Evolutionary conservation across 441 rosid species (phyloP).

Genomic region (Populus trichocarpa): DNA sequence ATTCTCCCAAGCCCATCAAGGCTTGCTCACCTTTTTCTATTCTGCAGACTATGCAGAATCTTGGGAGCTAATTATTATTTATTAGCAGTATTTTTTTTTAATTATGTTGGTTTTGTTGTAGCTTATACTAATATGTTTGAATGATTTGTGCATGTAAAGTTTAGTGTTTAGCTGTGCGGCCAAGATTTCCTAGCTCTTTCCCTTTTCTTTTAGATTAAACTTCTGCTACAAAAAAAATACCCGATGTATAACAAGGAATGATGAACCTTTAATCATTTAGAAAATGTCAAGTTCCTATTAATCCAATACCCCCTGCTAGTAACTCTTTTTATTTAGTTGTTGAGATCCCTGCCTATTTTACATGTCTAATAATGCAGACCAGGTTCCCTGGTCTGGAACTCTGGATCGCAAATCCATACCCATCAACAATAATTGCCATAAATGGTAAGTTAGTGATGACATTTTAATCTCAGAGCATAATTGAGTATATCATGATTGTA

Average conservation of each 20-base stretch:
- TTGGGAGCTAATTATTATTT: not conserved
- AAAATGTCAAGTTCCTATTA: not conserved
- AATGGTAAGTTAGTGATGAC: not conserved
- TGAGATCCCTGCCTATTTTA: not conserved
- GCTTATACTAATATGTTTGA: conserved; percentile 1
- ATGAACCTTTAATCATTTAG: not conserved
- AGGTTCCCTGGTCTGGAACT: not conserved
- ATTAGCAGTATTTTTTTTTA: not conserved
- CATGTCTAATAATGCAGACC: not conserved
- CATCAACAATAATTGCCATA: not conserved
- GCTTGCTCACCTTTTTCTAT: not conserved
- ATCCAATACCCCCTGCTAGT: not conserved
- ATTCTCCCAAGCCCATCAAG: not conserved
- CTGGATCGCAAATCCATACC: not conserved
- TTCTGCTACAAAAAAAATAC: not conserved
- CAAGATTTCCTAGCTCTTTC: not conserved
- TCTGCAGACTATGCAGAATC: not conserved
- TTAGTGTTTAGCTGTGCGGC: not conserved
- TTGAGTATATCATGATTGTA: not conserved
- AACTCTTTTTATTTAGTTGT: not conserved
- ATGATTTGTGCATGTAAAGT: not conserved
- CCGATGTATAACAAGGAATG: not conserved
- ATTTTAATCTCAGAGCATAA: not conserved
- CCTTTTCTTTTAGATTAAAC: not conserved
- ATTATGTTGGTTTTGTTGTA: not conserved